phyloP scores from a whole-genome alignment of 75 land plant species.

The Azolla pinnata region DNA sequence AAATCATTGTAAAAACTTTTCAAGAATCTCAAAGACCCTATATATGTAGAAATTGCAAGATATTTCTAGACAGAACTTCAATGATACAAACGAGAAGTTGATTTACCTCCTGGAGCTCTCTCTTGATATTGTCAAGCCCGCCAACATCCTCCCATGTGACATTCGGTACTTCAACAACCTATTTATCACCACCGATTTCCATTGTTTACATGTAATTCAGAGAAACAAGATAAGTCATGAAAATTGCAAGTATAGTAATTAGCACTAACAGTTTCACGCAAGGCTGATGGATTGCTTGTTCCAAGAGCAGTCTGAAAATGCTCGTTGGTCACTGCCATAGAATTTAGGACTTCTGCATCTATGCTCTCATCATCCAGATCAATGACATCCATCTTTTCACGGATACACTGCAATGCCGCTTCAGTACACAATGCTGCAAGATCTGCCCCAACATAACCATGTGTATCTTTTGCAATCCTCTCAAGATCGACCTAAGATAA shows the following conservation, averaged over 20 bases:
- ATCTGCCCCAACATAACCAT: slow-evolving; percentile 34
- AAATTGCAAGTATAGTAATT: background rate
- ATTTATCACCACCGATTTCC: no score
- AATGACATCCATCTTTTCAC: slow-evolving; percentile 38
- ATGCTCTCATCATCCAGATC: slow-evolving; percentile 33
- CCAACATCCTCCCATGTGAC: slow-evolving; percentile 38
- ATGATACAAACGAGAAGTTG: background rate
- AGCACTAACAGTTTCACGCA: slow-evolving; percentile 23
- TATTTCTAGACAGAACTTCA: background rate
- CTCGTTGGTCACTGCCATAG: slow-evolving; percentile 32
- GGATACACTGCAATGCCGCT: slow-evolving; percentile 31
- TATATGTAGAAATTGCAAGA: no score
- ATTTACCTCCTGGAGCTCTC: slow-evolving; percentile 35
- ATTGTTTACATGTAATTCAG: slow-evolving; percentile 1
- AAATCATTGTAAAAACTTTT: background rate
- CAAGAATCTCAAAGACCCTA: background rate
- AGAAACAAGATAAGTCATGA: background rate
- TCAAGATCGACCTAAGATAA: slow-evolving; percentile 21
- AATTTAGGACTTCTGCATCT: slow-evolving; percentile 29
- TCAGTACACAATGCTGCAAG: slow-evolving; percentile 32
- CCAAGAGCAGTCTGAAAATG: slow-evolving; percentile 27
- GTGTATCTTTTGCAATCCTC: slow-evolving; percentile 24
- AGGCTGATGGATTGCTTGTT: slow-evolving; percentile 26
- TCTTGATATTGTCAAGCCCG: slow-evolving; percentile 31
- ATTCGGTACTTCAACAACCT: slow-evolving; percentile 37